Conservation (phyloP, 2,329 filamentous ascomycete genomes). For the Bipolaris bicolor region DNA sequence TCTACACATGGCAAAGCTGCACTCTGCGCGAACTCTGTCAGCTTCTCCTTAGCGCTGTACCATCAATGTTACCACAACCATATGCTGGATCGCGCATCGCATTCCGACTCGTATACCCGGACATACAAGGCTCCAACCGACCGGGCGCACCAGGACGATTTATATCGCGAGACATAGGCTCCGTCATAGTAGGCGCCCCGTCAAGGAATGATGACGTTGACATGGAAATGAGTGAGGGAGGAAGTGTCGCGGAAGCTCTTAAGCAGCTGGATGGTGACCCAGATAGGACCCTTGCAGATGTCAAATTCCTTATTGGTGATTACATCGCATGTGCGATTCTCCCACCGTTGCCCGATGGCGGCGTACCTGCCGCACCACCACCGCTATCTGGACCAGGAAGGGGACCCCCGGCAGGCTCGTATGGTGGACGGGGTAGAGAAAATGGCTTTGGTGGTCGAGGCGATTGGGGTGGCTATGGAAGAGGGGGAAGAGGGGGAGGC, state of each 20-base stretch:
- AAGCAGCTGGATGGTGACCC: constrained; percentile 64
- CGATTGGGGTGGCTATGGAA: constrained; percentile 33
- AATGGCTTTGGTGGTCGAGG: constrained; percentile 45
- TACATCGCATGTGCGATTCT: constrained; percentile 84
- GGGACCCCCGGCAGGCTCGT: constrained; percentile 37
- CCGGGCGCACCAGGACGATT: constrained; percentile 64
- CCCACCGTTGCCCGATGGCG: constrained; percentile 75
- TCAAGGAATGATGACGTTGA: constrained; percentile 32
- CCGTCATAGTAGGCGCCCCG: constrained; percentile 69
- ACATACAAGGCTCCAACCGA: constrained; percentile 61
- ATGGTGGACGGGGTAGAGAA: constrained; percentile 37
- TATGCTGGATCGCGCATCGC: constrained; percentile 82
- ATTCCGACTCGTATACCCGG: constrained; percentile 85
- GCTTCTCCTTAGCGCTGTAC: constrained; percentile 73
- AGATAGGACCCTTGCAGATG: constrained; percentile 76
- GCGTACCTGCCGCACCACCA: constrained; percentile 67
- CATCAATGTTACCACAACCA: constrained; percentile 72
- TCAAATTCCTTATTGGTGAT: constrained; percentile 85
- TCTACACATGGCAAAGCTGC: constrained; percentile 87
- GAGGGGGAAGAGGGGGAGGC: constrained; percentile 48
- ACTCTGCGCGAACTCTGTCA: constrained; percentile 81
- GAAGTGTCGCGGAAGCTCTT: constrained; percentile 38
- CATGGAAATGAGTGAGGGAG: constrained; percentile 19
- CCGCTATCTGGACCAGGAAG: constrained; percentile 48
- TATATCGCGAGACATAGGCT: constrained; percentile 80